Evolutionary conservation across 179 eudicot species (phyloP).

Genomic region (Nepenthes alata): DNA sequence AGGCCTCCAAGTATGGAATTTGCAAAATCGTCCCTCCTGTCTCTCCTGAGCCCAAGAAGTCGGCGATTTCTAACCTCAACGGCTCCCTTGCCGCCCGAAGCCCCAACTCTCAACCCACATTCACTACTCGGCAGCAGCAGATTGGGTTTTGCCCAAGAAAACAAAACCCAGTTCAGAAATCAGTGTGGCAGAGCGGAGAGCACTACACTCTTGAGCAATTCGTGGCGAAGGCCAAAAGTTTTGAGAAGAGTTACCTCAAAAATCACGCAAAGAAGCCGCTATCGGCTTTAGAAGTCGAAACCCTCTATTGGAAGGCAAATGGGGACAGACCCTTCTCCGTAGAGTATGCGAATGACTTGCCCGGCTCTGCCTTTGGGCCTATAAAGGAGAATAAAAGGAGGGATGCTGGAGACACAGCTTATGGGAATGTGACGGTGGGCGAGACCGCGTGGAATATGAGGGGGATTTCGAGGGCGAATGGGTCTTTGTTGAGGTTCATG

Average conservation of each 20-base stretch:
- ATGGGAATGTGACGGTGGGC: conserved; percentile 39
- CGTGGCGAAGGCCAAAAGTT: conserved; percentile 62
- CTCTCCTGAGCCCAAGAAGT: conserved; percentile 39
- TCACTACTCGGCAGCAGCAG: conserved; percentile 84
- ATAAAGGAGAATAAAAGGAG: conserved; percentile 20
- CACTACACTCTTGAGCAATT: conserved; percentile 61
- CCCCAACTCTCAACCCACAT: conserved; percentile 43
- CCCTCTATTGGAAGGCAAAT: conserved; percentile 80
- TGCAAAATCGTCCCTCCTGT: conserved; percentile 94
- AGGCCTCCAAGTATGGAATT: conserved; percentile 77
- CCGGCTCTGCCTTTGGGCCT: conserved; percentile 68
- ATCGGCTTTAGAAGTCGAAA: conserved; percentile 53
- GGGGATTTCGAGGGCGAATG: conserved; percentile 70
- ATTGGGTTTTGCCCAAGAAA: conserved; percentile 88
- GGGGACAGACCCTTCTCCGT: conserved; percentile 73
- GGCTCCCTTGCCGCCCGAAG: conserved; percentile 34
- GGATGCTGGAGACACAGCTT: conserved; percentile 15
- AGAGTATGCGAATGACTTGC: conserved; percentile 97
- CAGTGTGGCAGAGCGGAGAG: conserved; percentile 96
- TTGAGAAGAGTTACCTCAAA: conserved; percentile 54
- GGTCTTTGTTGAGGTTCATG: conserved; percentile 85
- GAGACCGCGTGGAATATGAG: conserved; percentile 96
- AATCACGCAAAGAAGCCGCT: conserved; percentile 33
- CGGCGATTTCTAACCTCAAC: conserved; percentile 44
- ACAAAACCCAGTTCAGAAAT: conserved; percentile 68